Evolutionary conservation across 2,329 filamentous ascomycete species (phyloP).

Genomic region (Neopestalotiopsis sp.): DNA sequence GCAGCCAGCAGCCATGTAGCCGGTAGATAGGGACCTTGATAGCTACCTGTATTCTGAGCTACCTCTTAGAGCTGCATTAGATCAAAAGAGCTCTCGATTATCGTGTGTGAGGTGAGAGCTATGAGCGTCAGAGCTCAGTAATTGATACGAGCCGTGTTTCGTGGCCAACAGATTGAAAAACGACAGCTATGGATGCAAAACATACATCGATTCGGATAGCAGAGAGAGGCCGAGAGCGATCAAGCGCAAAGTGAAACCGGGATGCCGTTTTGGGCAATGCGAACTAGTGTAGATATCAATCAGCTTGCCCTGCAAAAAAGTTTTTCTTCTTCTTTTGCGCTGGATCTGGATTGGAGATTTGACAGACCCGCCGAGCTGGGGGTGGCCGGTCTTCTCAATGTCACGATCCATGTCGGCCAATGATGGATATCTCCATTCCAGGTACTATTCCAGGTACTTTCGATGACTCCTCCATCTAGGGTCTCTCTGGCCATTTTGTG

Average conservation of each 20-base stretch:
- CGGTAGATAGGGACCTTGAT: too few species aligned
- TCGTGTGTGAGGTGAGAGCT: too few species aligned
- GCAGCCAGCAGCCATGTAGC: too few species aligned
- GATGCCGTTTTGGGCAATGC: conserved; percentile 13
- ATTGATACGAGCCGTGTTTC: too few species aligned
- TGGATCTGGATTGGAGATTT: conserved; percentile 16
- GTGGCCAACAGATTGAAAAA: neutral
- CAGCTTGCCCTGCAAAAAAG: neutral
- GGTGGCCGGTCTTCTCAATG: neutral
- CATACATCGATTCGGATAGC: neutral
- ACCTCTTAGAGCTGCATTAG: too few species aligned
- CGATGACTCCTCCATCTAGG: neutral
- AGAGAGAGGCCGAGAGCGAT: neutral
- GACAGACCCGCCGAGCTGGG: conserved; percentile 12
- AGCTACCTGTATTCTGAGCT: too few species aligned
- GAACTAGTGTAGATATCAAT: neutral
- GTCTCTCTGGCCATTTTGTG: neutral
- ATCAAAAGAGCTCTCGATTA: too few species aligned
- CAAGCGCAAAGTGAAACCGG: neutral
- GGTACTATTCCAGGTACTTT: neutral
- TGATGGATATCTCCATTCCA: neutral
- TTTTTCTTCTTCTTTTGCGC: neutral
- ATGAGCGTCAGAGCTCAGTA: too few species aligned
- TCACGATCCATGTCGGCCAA: neutral
- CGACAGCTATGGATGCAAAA: neutral